phyloP scores from a whole-genome alignment of 805 yeast genomes.

The Lipomyces oligophaga region DNA sequence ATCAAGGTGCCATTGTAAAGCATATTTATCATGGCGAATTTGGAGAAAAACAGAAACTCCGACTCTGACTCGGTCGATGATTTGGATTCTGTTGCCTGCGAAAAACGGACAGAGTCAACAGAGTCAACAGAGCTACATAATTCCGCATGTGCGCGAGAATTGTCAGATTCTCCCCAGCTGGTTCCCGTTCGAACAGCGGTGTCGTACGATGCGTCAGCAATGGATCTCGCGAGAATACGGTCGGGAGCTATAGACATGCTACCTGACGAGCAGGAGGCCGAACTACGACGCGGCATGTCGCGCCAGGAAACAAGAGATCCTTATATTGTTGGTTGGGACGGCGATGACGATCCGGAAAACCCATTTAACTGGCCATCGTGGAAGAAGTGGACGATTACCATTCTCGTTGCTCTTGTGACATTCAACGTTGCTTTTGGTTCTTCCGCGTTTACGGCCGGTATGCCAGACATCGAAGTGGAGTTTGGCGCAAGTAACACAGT shows the following conservation, averaged over 20 bases:
- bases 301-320: constrained; percentile 41
- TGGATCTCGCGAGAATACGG: constrained; percentile 6
- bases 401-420: constrained; percentile 40
- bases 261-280: constrained; percentile 2
- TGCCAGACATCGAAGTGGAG: constrained; percentile 42
- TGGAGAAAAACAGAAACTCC: no score
- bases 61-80: no score
- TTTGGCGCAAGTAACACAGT: constrained; percentile 9
- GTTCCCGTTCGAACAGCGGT: no score
- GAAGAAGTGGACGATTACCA: constrained; percentile 13
- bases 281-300: constrained; percentile 6
- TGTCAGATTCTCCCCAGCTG: no score
- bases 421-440: constrained; percentile 60
- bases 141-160: no score
- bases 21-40: no score
- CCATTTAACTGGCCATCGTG: constrained; percentile 59
- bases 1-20: no score
- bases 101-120: no score
- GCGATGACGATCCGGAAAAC: constrained; percentile 54
- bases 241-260: constrained; percentile 8
- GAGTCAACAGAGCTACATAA: no score
- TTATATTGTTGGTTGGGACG: constrained; percentile 65
- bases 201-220: no score
- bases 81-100: no score
- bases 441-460: constrained; percentile 60